Conservation (phyloP, 495 filamentous ascomycete genomes). For the Lineolata rhizophorae region DNA sequence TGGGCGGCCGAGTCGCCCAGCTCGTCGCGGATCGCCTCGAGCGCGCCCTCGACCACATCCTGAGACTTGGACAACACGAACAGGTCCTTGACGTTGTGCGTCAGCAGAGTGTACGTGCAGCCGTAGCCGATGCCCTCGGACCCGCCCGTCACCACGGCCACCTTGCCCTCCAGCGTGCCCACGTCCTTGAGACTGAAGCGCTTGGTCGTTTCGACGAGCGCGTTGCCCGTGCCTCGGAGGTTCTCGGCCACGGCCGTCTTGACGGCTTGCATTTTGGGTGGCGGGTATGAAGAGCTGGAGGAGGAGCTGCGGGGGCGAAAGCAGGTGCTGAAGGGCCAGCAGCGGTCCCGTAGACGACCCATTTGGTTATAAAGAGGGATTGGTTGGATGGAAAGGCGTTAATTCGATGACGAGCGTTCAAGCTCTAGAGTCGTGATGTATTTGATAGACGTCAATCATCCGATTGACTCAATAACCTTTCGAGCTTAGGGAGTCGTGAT, state of each 20-base stretch:
- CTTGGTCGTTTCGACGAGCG: slow-evolving; percentile 8
- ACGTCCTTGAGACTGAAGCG: slow-evolving; percentile 18
- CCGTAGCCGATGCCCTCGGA: slow-evolving; percentile 22
- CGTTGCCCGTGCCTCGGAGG: slow-evolving; percentile 13
- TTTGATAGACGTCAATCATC: too few species aligned
- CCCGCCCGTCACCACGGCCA: slow-evolving; percentile 21
- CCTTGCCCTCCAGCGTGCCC: slow-evolving; percentile 16
- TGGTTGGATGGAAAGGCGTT: too few species aligned
- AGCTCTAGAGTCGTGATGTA: too few species aligned
- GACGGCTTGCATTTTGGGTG: slow-evolving; percentile 11
- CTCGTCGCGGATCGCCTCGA: slow-evolving; percentile 21
- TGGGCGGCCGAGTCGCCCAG: slow-evolving; percentile 14
- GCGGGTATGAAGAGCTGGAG: too few species aligned
- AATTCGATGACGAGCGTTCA: too few species aligned
- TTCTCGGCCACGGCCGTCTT: slow-evolving; percentile 18
- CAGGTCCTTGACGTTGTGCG: slow-evolving; percentile 17
- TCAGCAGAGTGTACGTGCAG: slow-evolving; percentile 17
- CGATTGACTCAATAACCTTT: too few species aligned
- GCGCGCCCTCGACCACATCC: slow-evolving; percentile 27
- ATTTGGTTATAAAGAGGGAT: too few species aligned
- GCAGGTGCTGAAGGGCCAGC: too few species aligned
- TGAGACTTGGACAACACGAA: slow-evolving; percentile 16
- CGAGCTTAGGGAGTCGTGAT: too few species aligned
- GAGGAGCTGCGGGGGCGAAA: too few species aligned
- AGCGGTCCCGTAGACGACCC: too few species aligned